Conservation (phyloP, 176 grass and related monocot species). For the Phoenix roebelenii region DNA sequence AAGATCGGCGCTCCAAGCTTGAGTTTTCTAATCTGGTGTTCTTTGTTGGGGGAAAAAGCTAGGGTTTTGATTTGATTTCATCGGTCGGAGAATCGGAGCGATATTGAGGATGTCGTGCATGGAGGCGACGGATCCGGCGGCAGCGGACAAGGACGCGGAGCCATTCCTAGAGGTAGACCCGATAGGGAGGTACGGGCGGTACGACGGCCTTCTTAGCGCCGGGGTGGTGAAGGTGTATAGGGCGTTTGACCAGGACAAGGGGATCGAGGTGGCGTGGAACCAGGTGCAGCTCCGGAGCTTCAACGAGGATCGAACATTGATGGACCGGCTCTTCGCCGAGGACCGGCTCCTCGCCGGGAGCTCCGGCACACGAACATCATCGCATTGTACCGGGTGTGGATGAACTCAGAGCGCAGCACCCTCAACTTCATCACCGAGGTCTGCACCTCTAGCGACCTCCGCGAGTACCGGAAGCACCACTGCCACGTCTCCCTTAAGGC, state of each 20-base stretch:
- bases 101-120: slow-evolving; percentile 18
- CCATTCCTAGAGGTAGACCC: slow-evolving; percentile 87
- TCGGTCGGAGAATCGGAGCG: too few relatives aligned
- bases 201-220: slow-evolving; percentile 53
- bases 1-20: too few relatives aligned
- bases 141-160: slow-evolving; percentile 26
- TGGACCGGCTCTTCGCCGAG: slow-evolving; percentile 62
- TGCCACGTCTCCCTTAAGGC: too few relatives aligned
- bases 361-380: slow-evolving; percentile 83
- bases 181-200: slow-evolving; percentile 73
- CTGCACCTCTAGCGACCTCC: too few relatives aligned
- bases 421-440: too few relatives aligned
- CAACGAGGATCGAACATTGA: slow-evolving; percentile 40
- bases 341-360: slow-evolving; percentile 62
- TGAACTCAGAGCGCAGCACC: slow-evolving; percentile 38
- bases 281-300: slow-evolving; percentile 20
- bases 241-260: too few relatives aligned
- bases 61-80: neutral
- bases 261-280: too few relatives aligned
- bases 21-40: too few relatives aligned
- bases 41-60: neutral
- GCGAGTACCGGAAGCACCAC: too few relatives aligned
- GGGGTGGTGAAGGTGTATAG: slow-evolving; percentile 36
- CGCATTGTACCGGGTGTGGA: slow-evolving; percentile 69
- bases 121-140: neutral